A percentile compares a stretch with the other conserved stretches of the same genome.
Conservation (phyloP, 371 early-diverging fungal species). For the Umbelopsis sp. region DNA sequence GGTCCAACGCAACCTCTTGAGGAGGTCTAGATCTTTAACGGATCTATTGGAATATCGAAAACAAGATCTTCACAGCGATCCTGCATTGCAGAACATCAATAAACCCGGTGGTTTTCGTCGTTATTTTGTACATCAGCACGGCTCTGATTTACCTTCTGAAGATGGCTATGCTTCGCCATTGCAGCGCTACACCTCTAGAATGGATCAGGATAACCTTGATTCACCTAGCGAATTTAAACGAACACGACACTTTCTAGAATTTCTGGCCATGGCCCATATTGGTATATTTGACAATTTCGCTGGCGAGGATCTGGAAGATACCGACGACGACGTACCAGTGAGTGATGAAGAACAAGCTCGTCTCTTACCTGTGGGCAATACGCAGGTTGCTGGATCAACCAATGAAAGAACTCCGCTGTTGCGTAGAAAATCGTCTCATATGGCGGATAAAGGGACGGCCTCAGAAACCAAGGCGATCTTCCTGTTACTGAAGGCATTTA, state of each 20-base stretch:
- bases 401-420: constrained; percentile 34
- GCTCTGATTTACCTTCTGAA: constrained; percentile 21
- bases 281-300: constrained; percentile 71
- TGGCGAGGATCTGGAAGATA: constrained; percentile 71
- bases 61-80: constrained; percentile 29
- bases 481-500: constrained; percentile 73
- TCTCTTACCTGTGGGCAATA: constrained; percentile 6
- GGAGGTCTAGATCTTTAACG: constrained; percentile 32
- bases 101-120: constrained; percentile 80
- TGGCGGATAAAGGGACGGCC: constrained; percentile 31
- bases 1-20: constrained; percentile 8
- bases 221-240: background rate
- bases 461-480: constrained; percentile 61
- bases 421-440: constrained; percentile 29
- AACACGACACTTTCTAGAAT: constrained; percentile 71
- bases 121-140: constrained; percentile 60
- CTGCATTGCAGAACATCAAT: constrained; percentile 45
- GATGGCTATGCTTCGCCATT: constrained; percentile 38
- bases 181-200: constrained; percentile 27
- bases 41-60: constrained; percentile 27
- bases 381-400: constrained; percentile 32
- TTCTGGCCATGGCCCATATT: constrained; percentile 53
- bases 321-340: constrained; percentile 56
- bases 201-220: constrained; percentile 21
- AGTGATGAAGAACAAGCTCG: constrained; percentile 45